Evolutionary conservation across 352 stramenopile species (phyloP), one percentile per base, ranked within the genome.

Genomic region (Peronosclerospora sorghi): DNA sequence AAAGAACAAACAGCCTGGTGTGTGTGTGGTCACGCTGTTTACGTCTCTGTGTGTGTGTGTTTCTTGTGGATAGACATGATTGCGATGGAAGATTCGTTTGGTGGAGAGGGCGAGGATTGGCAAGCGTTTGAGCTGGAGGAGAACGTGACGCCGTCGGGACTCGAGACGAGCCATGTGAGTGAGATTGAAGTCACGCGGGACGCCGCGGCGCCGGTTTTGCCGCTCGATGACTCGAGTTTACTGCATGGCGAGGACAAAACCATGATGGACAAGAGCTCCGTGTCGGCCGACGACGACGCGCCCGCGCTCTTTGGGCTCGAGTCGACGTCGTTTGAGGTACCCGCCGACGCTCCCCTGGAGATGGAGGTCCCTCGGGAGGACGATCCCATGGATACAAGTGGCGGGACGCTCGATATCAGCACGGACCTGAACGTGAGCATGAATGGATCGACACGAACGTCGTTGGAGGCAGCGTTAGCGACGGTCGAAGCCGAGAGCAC

Each of bases 151-250:
- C 48, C 51, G 30, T 69, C 51, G 14, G 56, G 53, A 41, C 49
- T 90, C 26, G 67, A 93, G 53, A 62, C 68, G 0, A 90, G 78
- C 29, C 32, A 55, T 14, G 62, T 90, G 4, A 89, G 81, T 50
- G 78, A 91, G 35, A 76, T 94, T 55, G 79, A 92, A 77, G 56
- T 88, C 14, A 75, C 68, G 15, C 75, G 79, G 54, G 69, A 92
- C 27, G 78, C 75, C 1, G 79, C 86, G 19, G 68, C 55, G 0
- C 55, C 54, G 0, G 45, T 82, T 15, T 50, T 65, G 4, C 48
- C 59, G 8, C 43, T 83, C 41, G 69, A 88, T 34, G 76, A 86
- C 28, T 85, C 73, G 13, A 59, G 41, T 1, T 45, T 88, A 20
- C 40, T 84, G 9, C 53, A 56, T 27, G 45, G 43, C 12, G 51